Percentiles rank a stretch among this genome's conserved stretches.
Conservation (phyloP, 2,329 filamentous ascomycete species). For the Acrocalymma vagum region DNA sequence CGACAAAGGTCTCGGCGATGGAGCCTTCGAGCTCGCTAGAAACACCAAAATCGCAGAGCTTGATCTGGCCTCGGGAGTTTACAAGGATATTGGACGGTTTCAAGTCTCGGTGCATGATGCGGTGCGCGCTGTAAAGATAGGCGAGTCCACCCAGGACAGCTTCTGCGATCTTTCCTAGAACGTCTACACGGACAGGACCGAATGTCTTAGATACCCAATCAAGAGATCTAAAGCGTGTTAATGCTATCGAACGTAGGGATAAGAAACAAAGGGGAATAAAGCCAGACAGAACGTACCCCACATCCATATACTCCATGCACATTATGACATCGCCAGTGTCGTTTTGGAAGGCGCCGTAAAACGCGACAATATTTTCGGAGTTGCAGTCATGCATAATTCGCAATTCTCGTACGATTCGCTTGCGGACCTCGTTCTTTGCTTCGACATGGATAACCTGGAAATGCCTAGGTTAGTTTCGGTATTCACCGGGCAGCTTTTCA, state of each 20-base stretch:
- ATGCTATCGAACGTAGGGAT: slow-evolving; percentile 4
- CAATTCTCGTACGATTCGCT: slow-evolving; percentile 94
- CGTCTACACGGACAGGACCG: slow-evolving; percentile 93
- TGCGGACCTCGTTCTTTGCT: slow-evolving; percentile 95
- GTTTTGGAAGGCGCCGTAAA: slow-evolving; percentile 97
- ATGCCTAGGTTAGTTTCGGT: slow-evolving; percentile 21
- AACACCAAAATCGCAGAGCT: slow-evolving; percentile 98
- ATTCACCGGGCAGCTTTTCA: background rate
- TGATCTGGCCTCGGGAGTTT: slow-evolving; percentile 93
- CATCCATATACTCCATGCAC: slow-evolving; percentile 99
- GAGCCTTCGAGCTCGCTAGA: slow-evolving; percentile 98
- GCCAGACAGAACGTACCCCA: slow-evolving; percentile 73
- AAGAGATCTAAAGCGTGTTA: slow-evolving; percentile 70
- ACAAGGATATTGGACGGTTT: slow-evolving; percentile 98
- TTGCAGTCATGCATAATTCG: slow-evolving; percentile 99
- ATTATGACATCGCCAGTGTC: slow-evolving; percentile 97
- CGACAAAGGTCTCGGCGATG: slow-evolving; percentile 97
- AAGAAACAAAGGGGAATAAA: too few relatives aligned
- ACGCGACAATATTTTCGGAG: slow-evolving; percentile 95
- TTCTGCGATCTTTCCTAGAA: slow-evolving; percentile 96
- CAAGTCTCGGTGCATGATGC: slow-evolving; percentile 99
- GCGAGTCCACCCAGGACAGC: slow-evolving; percentile 91
- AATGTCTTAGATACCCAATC: slow-evolving; percentile 95
- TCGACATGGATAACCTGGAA: slow-evolving; percentile 93
- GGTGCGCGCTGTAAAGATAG: slow-evolving; percentile 93